Evolutionary conservation across 2,329 filamentous ascomycete species (phyloP), one percentile per base, ranked within the genome.

Genomic region (Exophiala phaeomuriformis): DNA sequence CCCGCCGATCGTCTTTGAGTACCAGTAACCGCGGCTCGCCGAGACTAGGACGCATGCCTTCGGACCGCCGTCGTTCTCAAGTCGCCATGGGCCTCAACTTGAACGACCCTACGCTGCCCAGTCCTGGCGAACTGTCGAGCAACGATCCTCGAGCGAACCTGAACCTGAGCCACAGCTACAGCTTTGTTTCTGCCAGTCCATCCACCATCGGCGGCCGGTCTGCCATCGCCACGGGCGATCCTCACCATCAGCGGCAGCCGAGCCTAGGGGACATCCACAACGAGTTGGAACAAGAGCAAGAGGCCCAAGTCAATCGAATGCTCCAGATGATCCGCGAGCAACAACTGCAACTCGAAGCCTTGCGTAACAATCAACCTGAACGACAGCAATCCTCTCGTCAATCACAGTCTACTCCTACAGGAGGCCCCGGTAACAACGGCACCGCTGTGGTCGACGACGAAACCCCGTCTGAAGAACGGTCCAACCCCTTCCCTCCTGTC

Each of bases 271-370:
- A 77, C 60, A 64, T 77, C 31, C 74, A 77, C 61, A 74, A 77
- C 58, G 73, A 76, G 56, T 59, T 77, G 42, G 74, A 77, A 58
- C 72, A 76, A 60, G 74, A 77, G 58, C 74, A 77, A 58, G 74
- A 77, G 63, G 73, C 72, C 10, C 74, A 76, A 67, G 74, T 77
- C 64, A 77, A 76, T 55, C 72, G 74, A 43, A 69, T 77, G n/a
- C 64, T 77, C 31, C 71, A 71, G 53, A 73, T 75, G 69, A 77
- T 77, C 49, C 70, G 73, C 49, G 68, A 65, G 49, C 73, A 76
- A 55, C 74, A 77, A 61, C 58, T 65, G 8, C 73, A 76, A 56
- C 64, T 76, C 5, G 70, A 75, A 35, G 65, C 67, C 35, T 57
- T 69, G 27, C 65, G 66, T 47, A 66, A 67, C 46, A 64, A 67